A percentile compares a stretch with the other conserved stretches of the same genome.
phyloP scores from a whole-genome alignment of 1,139 yeast species.

The Saccharomycopsis hybrid region DNA sequence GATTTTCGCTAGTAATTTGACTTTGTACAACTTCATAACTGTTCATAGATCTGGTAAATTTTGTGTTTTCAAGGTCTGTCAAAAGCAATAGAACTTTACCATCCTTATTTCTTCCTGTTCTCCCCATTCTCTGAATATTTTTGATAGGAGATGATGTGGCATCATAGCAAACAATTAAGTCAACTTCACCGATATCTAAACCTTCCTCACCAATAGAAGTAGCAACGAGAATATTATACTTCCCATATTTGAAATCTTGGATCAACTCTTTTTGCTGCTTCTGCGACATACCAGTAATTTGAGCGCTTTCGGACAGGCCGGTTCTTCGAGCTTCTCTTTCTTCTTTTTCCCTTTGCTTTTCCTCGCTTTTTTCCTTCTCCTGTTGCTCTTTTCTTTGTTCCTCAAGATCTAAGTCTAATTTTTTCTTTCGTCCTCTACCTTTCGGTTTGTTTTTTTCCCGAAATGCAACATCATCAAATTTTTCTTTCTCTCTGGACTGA shows the following conservation, averaged over 20 bases:
- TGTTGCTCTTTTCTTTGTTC: slow-evolving; percentile 28
- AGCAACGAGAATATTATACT: slow-evolving; percentile 76
- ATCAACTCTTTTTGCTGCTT: slow-evolving; percentile 68
- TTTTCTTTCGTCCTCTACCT: slow-evolving; percentile 34
- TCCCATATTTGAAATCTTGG: slow-evolving; percentile 63
- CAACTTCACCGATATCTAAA: slow-evolving; percentile 96
- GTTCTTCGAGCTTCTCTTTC: slow-evolving; percentile 33
- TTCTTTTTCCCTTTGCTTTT: slow-evolving; percentile 28
- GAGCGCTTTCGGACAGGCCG: slow-evolving; percentile 39
- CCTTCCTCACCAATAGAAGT: slow-evolving; percentile 99
- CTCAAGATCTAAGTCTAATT: slow-evolving; percentile 25
- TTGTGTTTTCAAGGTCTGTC: slow-evolving; percentile 69
- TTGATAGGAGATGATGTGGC: slow-evolving; percentile 92
- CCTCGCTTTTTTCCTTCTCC: slow-evolving; percentile 25
- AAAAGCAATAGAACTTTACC: slow-evolving; percentile 78
- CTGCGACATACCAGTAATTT: slow-evolving; percentile 54
- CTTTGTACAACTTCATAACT: slow-evolving; percentile 78
- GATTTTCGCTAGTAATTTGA: slow-evolving; percentile 34
- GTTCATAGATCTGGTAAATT: slow-evolving; percentile 79
- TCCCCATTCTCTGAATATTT: slow-evolving; percentile 92
- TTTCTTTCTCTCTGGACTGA: slow-evolving; percentile 59
- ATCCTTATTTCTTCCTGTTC: slow-evolving; percentile 93
- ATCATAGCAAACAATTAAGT: slow-evolving; percentile 85
- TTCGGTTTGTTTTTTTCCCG: slow-evolving; percentile 36
- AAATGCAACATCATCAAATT: slow-evolving; percentile 49